Conservation (phyloP, 23 red algal species). For the Agarophyton chilense region DNA sequence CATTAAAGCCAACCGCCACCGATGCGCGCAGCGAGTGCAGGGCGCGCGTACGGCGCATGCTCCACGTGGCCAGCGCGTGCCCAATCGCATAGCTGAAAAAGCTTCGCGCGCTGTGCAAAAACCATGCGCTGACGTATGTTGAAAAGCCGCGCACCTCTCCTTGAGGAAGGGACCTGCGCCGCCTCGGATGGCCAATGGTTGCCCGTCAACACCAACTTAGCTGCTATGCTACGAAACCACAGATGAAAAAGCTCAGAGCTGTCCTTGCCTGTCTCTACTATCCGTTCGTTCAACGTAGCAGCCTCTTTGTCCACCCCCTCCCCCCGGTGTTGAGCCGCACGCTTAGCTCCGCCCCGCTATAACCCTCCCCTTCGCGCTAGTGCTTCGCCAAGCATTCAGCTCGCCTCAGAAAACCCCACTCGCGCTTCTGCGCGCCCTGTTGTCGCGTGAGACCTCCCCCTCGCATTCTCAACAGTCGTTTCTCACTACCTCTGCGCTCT, state of each 20-base stretch:
- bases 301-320: no score
- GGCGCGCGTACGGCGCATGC: background rate
- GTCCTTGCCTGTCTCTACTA: background rate
- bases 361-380: no score
- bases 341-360: no score
- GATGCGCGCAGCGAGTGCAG: background rate
- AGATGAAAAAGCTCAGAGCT: no score
- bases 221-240: no score
- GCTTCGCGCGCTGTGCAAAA: background rate
- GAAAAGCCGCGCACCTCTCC: background rate
- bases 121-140: background rate
- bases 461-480: background rate
- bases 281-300: no score
- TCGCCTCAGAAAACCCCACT: no score
- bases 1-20: background rate
- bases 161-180: background rate
- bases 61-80: background rate
- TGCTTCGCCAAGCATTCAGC: no score
- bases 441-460: background rate
- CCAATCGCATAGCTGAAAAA: background rate
- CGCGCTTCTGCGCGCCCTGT: no score
- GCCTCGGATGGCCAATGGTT: background rate
- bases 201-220: background rate
- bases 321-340: no score
- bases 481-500: background rate